phyloP scores from a whole-genome alignment of 2,329 filamentous ascomycete species.

The Tolypocladium tropicale region DNA sequence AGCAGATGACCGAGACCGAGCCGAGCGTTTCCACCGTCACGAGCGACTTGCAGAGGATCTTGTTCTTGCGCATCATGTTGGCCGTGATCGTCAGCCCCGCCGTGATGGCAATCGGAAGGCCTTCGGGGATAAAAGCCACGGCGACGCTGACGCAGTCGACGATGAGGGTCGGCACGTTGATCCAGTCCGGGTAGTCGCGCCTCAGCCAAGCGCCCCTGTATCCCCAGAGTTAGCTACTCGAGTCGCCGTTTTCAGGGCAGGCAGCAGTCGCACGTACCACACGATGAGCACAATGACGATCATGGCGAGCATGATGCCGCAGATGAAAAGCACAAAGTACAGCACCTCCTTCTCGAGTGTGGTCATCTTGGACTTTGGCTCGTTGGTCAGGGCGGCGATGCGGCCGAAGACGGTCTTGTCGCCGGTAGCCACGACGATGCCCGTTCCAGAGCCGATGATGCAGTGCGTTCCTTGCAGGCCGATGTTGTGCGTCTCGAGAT shows the following conservation, averaged over 20 bases:
- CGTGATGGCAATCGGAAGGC: constrained; percentile 59
- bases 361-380: constrained; percentile 57
- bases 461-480: constrained; percentile 74
- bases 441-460: constrained; percentile 55
- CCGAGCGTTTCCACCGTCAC: constrained; percentile 71
- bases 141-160: constrained; percentile 63
- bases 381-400: constrained; percentile 61
- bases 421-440: constrained; percentile 61
- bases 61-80: constrained; percentile 66
- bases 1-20: constrained; percentile 62
- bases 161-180: constrained; percentile 61
- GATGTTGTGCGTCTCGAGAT: constrained; percentile 67
- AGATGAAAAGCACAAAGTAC: constrained; percentile 62
- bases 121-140: constrained; percentile 68
- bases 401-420: constrained; percentile 66
- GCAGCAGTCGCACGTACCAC: constrained; percentile 38
- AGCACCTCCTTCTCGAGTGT: constrained; percentile 63
- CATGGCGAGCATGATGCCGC: constrained; percentile 55
- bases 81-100: constrained; percentile 66
- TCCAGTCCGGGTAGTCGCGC: constrained; percentile 56
- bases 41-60: constrained; percentile 69
- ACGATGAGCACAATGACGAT: constrained; percentile 54
- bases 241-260: background rate
- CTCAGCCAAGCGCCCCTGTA: constrained; percentile 59
- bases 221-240: background rate